Percentiles rank a stretch among this genome's conserved stretches.
Conservation (phyloP, 495 filamentous ascomycete genomes). For the Evernia prunastri region DNA sequence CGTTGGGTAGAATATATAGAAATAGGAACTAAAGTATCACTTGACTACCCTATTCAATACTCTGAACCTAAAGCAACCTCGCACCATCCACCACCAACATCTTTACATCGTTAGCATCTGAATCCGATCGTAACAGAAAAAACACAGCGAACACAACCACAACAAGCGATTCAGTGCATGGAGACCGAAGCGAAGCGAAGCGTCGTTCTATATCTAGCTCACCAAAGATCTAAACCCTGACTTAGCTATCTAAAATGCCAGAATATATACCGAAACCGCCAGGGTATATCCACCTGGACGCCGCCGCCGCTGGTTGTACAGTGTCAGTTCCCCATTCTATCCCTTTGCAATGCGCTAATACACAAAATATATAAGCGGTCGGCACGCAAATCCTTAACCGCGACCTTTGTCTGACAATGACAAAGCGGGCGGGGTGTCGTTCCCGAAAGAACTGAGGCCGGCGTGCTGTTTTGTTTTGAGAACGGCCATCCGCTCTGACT, state of each 20-base stretch:
- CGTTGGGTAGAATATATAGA: too few relatives aligned
- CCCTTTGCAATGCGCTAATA: not conserved
- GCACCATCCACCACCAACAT: too few relatives aligned
- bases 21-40: too few relatives aligned
- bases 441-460: not conserved
- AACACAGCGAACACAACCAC: too few relatives aligned
- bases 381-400: not conserved
- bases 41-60: too few relatives aligned
- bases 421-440: not conserved
- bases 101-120: too few relatives aligned
- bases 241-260: not conserved
- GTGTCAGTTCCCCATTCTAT: not conserved
- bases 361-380: not conserved
- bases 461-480: not conserved
- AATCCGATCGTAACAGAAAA: too few relatives aligned
- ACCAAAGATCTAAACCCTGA: not conserved
- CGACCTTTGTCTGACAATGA: not conserved
- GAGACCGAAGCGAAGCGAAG: too few relatives aligned
- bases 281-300: not conserved
- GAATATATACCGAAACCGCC: not conserved
- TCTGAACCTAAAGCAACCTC: too few relatives aligned
- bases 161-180: too few relatives aligned
- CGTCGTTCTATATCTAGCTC: not conserved
- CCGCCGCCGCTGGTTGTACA: not conserved
- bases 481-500: not conserved